A percentile compares a stretch with the other conserved stretches of the same genome.
These are phyloP conservation scores for Fistulina hepatica DNA, from an alignment of 1,284 basidiomycete genomes.

Conservation along the genomic window DNA sequence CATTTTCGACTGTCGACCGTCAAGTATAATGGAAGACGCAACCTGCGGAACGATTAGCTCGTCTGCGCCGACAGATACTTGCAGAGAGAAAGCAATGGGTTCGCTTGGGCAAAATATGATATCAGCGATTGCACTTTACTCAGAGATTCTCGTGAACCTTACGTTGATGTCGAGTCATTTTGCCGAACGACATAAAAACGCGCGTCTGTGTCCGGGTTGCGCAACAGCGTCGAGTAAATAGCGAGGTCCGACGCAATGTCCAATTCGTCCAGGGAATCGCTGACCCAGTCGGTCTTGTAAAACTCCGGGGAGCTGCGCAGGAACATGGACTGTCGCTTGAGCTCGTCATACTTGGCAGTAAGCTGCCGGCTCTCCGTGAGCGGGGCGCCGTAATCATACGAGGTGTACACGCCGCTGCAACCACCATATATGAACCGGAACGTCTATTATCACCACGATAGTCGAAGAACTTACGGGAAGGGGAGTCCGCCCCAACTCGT, in stretches of 20 bases:
- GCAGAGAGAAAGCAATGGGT: slow-evolving; percentile 42
- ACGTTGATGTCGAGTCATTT: slow-evolving; percentile 54
- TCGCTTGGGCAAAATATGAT: slow-evolving; percentile 24
- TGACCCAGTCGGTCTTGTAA: slow-evolving; percentile 65
- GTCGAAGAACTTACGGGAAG: slow-evolving; percentile 31
- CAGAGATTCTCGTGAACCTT: slow-evolving; percentile 17
- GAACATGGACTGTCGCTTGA: slow-evolving; percentile 68
- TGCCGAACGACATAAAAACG: slow-evolving; percentile 67
- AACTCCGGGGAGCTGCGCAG: slow-evolving; percentile 65
- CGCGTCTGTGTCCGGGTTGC: slow-evolving; percentile 52
- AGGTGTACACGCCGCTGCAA: slow-evolving; percentile 36
- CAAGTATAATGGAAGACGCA: slow-evolving; percentile 41
- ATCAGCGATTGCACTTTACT: slow-evolving; percentile 4
- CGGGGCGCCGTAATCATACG: slow-evolving; percentile 61
- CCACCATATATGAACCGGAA: background rate
- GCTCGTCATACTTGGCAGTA: slow-evolving; percentile 57
- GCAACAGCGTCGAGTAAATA: slow-evolving; percentile 51
- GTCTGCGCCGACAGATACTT: slow-evolving; percentile 40
- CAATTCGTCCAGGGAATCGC: slow-evolving; percentile 43
- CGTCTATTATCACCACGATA: background rate
- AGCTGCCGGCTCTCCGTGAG: slow-evolving; percentile 62
- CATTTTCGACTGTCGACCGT: slow-evolving; percentile 60
- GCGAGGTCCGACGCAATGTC: slow-evolving; percentile 36
- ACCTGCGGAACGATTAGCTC: slow-evolving; percentile 42
- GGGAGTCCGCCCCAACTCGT: slow-evolving; percentile 72